A percentile compares a stretch with the other conserved stretches of the same genome.
Evolutionary conservation across 345 rosid genomes (phyloP).

Genomic region (Firmiana major): DNA sequence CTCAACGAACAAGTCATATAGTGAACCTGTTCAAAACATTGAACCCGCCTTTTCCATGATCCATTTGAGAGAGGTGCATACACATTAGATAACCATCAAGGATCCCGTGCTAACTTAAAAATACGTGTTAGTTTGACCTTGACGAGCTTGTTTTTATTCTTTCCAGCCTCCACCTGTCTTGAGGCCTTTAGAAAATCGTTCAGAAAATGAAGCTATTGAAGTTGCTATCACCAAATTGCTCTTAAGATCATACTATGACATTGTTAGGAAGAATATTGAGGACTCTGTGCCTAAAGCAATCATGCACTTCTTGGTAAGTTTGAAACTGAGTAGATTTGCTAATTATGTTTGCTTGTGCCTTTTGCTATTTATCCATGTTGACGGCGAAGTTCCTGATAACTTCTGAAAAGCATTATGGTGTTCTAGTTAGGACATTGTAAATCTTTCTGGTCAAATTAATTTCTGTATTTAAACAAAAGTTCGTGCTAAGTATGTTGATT

Average conservation of each 20-base stretch:
- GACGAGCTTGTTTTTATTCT: conserved; percentile 22
- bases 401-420: neutral
- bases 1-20: conserved; percentile 39
- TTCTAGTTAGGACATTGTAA: neutral
- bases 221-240: conserved; percentile 76
- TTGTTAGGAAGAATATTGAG: conserved; percentile 90
- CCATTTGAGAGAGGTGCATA: conserved; percentile 71
- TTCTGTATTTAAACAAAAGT: neutral
- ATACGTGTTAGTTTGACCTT: conserved; percentile 5
- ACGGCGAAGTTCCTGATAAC: neutral
- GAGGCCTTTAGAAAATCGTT: conserved; percentile 77
- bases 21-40: conserved; percentile 50
- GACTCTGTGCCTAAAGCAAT: conserved; percentile 90
- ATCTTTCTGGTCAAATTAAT: neutral
- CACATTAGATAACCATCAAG: conserved; percentile 13
- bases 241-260: conserved; percentile 85
- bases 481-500: neutral
- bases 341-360: neutral
- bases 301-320: conserved; percentile 90
- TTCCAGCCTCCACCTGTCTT: conserved; percentile 82
- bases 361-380: neutral
- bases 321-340: neutral
- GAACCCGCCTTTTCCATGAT: conserved; percentile 71
- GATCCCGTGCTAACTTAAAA: neutral
- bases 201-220: conserved; percentile 84